Evolutionary conservation across 768 basidiomycete genomes (phyloP).

Genomic region (Tulasnella sp.): DNA sequence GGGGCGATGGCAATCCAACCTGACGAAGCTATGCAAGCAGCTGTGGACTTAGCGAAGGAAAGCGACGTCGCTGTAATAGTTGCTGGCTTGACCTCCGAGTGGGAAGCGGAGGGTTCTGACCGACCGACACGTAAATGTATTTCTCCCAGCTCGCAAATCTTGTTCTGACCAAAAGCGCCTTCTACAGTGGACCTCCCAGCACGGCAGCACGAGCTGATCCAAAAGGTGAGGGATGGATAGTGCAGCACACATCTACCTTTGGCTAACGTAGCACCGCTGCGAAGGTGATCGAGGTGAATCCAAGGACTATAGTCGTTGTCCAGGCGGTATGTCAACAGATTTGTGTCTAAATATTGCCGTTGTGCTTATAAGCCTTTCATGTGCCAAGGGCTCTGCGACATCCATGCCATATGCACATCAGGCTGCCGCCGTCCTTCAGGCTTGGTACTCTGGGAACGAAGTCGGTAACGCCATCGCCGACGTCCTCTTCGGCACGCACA

Average conservation of each 20-base stretch:
- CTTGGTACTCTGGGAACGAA: conserved; percentile 35
- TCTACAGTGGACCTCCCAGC: conserved; percentile 38
- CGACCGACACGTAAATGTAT: conserved; percentile 44
- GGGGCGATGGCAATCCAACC: conserved; percentile 52
- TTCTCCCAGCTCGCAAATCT: too few relatives aligned
- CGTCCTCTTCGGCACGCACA: conserved; percentile 49
- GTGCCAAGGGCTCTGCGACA: conserved; percentile 31
- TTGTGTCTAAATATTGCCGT: neutral
- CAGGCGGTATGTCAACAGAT: conserved; percentile 40
- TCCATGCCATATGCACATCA: conserved; percentile 45
- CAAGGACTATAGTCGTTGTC: conserved; percentile 37
- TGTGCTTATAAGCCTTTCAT: conserved; percentile 8
- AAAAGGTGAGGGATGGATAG: conserved; percentile 22
- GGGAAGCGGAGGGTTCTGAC: conserved; percentile 70
- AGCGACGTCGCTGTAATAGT: conserved; percentile 52
- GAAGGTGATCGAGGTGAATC: conserved; percentile 42
- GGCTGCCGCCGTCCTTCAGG: conserved; percentile 24
- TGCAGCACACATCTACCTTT: neutral
- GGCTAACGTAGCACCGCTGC: too few relatives aligned
- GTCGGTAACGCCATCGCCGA: conserved; percentile 48
- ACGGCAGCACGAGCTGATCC: conserved; percentile 48
- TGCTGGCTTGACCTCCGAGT: conserved; percentile 55
- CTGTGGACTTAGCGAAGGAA: conserved; percentile 42
- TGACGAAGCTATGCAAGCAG: conserved; percentile 45
- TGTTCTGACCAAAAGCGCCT: too few relatives aligned